A percentile compares a stretch with the other conserved stretches of the same genome.
phyloP scores from a whole-genome alignment of 2,329 filamentous ascomycete genomes.

The Cytospora schulzeri region DNA sequence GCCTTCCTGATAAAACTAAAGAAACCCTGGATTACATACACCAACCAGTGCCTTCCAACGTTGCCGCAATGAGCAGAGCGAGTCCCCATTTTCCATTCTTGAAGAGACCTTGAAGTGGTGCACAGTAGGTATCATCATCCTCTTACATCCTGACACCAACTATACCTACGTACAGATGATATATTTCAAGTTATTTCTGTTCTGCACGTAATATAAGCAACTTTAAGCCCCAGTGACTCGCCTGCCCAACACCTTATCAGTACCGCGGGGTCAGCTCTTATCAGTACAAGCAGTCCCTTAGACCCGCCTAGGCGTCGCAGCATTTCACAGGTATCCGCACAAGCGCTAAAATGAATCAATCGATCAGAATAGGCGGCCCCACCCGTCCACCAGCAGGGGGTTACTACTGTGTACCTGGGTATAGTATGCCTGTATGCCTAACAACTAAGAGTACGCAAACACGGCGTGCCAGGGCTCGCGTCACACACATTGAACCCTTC shows the following conservation, averaged over 20 bases:
- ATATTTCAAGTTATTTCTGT: no score
- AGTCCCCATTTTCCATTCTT: background rate
- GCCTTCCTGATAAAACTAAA: background rate
- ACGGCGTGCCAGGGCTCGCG: background rate
- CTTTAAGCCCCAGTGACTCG: background rate
- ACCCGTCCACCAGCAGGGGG: background rate
- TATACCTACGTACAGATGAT: background rate
- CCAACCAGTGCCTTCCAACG: background rate
- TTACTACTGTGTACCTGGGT: no score
- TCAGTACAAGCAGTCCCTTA: background rate
- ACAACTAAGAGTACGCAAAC: no score
- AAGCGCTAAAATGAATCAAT: no score
- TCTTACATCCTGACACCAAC: background rate
- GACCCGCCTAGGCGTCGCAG: background rate
- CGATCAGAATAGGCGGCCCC: background rate
- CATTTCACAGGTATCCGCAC: background rate
- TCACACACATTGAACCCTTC: background rate
- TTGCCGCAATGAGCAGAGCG: no score
- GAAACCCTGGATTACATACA: background rate
- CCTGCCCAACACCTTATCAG: background rate
- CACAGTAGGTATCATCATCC: background rate
- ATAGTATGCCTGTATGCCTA: no score
- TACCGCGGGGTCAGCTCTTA: background rate
- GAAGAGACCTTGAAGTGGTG: background rate
- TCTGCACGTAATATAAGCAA: no score